phyloP scores from a whole-genome alignment of 768 basidiomycete species.

The Lactarius hatsudake region DNA sequence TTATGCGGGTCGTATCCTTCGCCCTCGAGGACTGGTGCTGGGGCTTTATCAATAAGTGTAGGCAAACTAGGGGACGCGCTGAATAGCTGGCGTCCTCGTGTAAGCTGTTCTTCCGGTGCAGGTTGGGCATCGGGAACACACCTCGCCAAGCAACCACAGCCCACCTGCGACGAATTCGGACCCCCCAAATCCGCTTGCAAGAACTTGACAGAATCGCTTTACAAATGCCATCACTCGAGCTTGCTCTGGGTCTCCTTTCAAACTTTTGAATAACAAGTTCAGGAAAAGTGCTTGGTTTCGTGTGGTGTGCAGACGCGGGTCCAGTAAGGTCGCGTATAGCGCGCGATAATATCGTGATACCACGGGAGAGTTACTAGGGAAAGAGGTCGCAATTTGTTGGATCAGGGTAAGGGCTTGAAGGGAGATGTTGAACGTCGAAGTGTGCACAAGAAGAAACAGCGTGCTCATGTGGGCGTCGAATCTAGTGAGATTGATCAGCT shows the following conservation, averaged over 20 bases:
- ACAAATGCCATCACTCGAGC: too few species aligned
- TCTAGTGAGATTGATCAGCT: slow-evolving; percentile 37
- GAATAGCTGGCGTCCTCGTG: too few species aligned
- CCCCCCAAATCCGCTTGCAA: too few species aligned
- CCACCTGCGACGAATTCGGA: too few species aligned
- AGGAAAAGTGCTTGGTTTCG: slow-evolving; percentile 97
- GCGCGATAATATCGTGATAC: slow-evolving; percentile 74
- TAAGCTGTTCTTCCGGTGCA: too few species aligned
- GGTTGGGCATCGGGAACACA: too few species aligned
- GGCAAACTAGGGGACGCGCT: too few species aligned
- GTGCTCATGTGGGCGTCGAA: slow-evolving; percentile 88
- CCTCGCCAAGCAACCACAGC: too few species aligned
- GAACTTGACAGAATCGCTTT: too few species aligned
- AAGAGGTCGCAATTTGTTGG: slow-evolving; percentile 70
- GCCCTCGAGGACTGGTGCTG: slow-evolving; percentile 12
- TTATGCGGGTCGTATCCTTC: slow-evolving; percentile 79
- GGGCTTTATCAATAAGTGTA: too few species aligned
- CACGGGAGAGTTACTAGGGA: slow-evolving; percentile 45
- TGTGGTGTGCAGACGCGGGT: slow-evolving; percentile 73
- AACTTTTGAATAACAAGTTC: slow-evolving; percentile 86
- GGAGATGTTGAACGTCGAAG: slow-evolving; percentile 94
- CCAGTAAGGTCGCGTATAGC: slow-evolving; percentile 83
- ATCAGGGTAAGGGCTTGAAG: slow-evolving; percentile 89
- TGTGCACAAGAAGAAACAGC: slow-evolving; percentile 92
- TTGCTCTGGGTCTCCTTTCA: slow-evolving; percentile 70